These are phyloP conservation scores for Dioscorea zingiberensis DNA, from an alignment of 106 monocot genomes.

Conservation along the genomic window DNA sequence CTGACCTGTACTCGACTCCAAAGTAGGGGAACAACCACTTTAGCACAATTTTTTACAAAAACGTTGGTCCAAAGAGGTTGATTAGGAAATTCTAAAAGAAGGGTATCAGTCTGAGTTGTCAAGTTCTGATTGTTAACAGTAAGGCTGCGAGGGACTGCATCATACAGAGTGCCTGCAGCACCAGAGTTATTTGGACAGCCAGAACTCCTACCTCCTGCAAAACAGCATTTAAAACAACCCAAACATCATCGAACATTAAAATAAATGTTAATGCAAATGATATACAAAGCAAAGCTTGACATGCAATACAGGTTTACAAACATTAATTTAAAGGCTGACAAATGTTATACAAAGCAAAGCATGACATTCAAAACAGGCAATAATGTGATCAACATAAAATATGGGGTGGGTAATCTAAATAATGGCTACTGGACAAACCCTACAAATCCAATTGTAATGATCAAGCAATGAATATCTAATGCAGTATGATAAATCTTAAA, in stretches of 20 bases:
- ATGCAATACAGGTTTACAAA: not conserved
- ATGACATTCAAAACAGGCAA: no score
- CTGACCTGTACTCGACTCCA: conserved; percentile 98
- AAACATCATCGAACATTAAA: conserved; percentile 1
- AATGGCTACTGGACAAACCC: no score
- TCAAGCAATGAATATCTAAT: no score
- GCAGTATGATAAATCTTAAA: no score
- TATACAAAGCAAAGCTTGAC: no score
- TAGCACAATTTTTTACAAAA: conserved; percentile 82
- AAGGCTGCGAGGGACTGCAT: conserved; percentile 84
- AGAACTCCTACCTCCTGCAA: conserved; percentile 76
- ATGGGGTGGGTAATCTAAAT: no score
- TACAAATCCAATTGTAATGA: no score
- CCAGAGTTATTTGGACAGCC: conserved; percentile 87
- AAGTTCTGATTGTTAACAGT: conserved; percentile 79
- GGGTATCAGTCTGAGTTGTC: conserved; percentile 89
- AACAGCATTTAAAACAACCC: not conserved
- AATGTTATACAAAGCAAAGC: no score
- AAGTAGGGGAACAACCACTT: conserved; percentile 87
- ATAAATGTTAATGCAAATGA: no score
- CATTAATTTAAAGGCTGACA: not conserved
- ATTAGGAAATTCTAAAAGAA: conserved; percentile 88
- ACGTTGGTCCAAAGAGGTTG: conserved; percentile 98
- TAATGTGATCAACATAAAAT: no score
- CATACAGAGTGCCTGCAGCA: conserved; percentile 98